Evolutionary conservation across 116 monocot species (phyloP), one percentile per base, ranked within the genome.

Genomic region (Zostera marina): DNA sequence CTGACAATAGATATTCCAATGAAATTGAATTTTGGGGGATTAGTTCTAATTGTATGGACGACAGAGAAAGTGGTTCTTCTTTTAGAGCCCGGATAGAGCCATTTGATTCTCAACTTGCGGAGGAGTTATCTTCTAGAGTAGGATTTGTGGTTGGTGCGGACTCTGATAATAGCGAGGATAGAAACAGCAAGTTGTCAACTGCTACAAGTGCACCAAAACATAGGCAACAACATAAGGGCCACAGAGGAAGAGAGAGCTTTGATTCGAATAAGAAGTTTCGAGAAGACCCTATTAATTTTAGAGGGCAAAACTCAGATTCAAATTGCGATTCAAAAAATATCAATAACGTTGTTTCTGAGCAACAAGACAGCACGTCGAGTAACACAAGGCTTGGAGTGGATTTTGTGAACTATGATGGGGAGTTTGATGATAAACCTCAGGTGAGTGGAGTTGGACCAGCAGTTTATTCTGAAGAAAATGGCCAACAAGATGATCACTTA

Each of bases 111-210:
- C 75, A 83, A 54, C 70, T 71, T 70, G 59, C 23, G 14, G 75
- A 66, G 13, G 24, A 62, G 11, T 65, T 83, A 26, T 66, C 66
- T 25, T 42, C 65, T 0, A 54, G 42, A 12, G 42, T 43, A 9
- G 67, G 64, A 3, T 85, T 81, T 53, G 61, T 74, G 8, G 63
- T 86, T 22, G 85, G 85, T 21, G 53, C 52, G 1, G 80, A 82
- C 57, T 82, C 83, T n/a, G 92, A 92, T 11, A 82, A 77, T 63
- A 92, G 86, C 17, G 86, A 86, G 63, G 86, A 86, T n/a, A 58
- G 71, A 12, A 76, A 73, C 63, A 78, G 80, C 66, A 82, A 69
- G 67, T 87, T 73, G 0, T 83, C 87, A 3, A 78, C 74, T 0
- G 76, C 79, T 44, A 70, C 67, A 0, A 84, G 74, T 58, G 71